Evolutionary conservation across 2,329 filamentous ascomycete species (phyloP).

Genomic region (Botrytis fabae): DNA sequence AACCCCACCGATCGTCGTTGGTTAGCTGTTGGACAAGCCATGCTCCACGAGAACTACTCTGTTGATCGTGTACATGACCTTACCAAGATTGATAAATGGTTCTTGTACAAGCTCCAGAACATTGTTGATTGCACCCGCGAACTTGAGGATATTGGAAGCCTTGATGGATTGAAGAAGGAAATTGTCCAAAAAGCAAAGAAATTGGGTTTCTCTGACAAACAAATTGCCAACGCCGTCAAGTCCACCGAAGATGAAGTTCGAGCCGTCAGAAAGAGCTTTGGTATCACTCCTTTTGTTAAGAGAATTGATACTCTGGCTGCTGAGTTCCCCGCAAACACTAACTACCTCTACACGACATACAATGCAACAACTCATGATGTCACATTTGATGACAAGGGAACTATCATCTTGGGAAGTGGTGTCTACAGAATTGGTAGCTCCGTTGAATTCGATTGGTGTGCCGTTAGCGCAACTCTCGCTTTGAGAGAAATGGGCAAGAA

Average conservation of each 20-base stretch:
- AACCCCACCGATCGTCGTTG: slow-evolving; percentile 96
- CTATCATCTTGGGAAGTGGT: slow-evolving; percentile 85
- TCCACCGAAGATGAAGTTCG: slow-evolving; percentile 89
- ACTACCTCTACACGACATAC: slow-evolving; percentile 82
- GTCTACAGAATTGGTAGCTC: slow-evolving; percentile 98
- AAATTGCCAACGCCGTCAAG: slow-evolving; percentile 85
- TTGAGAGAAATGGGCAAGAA: slow-evolving; percentile 88
- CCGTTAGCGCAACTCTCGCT: slow-evolving; percentile 83
- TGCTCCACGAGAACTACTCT: slow-evolving; percentile 94
- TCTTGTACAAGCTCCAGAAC: slow-evolving; percentile 97
- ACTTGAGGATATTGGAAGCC: slow-evolving; percentile 78
- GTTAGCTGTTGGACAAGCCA: slow-evolving; percentile 95
- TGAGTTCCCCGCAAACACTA: slow-evolving; percentile 60
- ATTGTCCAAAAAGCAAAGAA: slow-evolving; percentile 92
- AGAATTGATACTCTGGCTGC: slow-evolving; percentile 97
- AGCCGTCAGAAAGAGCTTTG: slow-evolving; percentile 78
- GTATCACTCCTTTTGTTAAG: slow-evolving; percentile 94
- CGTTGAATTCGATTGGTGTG: slow-evolving; percentile 99
- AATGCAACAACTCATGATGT: slow-evolving; percentile 94
- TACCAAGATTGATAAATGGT: slow-evolving; percentile 99
- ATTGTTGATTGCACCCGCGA: slow-evolving; percentile 88
- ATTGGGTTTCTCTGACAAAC: slow-evolving; percentile 94
- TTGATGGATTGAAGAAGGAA: slow-evolving; percentile 85
- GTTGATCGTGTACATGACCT: slow-evolving; percentile 90
- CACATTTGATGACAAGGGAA: slow-evolving; percentile 88